Evolutionary conservation across 345 rosid genomes (phyloP).

Genomic region (Linum usitatissimum): DNA sequence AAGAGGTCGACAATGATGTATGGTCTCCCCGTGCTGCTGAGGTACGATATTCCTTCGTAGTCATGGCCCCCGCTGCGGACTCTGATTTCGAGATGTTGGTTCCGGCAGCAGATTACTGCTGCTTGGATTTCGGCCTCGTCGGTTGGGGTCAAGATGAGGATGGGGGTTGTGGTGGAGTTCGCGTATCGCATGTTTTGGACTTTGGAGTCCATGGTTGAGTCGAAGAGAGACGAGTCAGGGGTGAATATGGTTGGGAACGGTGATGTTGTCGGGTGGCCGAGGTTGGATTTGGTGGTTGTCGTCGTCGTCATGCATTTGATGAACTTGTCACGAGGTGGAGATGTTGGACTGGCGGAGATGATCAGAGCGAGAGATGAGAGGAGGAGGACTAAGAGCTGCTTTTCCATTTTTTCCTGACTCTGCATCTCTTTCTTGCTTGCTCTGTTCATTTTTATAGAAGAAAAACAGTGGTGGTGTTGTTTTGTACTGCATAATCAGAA

Average conservation of each 20-base stretch:
- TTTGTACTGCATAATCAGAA: too few species aligned
- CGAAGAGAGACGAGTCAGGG: not conserved
- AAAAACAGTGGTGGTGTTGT: too few species aligned
- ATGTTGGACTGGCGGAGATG: too few species aligned
- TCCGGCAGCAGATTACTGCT: not conserved
- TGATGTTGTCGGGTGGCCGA: too few species aligned
- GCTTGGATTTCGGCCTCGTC: not conserved
- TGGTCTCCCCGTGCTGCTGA: not conserved
- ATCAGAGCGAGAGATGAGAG: too few species aligned
- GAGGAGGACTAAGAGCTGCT: too few species aligned
- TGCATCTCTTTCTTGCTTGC: too few species aligned
- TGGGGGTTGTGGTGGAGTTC: not conserved
- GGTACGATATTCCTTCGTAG: not conserved
- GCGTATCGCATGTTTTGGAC: not conserved
- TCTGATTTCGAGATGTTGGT: not conserved
- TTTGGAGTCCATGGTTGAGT: not conserved
- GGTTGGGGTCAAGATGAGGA: not conserved
- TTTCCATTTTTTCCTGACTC: too few species aligned
- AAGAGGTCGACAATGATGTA: slow-evolving; percentile 4
- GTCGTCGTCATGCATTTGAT: not conserved
- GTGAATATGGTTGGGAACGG: not conserved
- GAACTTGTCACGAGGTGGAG: too few species aligned
- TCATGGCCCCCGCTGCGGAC: not conserved
- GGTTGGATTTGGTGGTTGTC: not conserved
- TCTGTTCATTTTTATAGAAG: too few species aligned